phyloP scores from a whole-genome alignment of 106 monocot species.

The Agapanthus africanus region DNA sequence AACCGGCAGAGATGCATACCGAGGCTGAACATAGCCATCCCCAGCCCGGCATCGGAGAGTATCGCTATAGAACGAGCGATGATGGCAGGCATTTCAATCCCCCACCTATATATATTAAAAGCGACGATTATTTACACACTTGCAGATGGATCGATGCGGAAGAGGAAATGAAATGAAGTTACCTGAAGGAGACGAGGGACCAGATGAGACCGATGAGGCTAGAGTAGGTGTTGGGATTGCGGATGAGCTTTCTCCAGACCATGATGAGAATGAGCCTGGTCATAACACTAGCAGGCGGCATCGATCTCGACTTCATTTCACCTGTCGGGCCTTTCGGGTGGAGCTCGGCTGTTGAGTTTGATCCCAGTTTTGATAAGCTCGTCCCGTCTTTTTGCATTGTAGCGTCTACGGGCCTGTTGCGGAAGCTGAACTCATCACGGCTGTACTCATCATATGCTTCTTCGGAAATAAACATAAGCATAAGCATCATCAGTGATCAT shows the following conservation, averaged over 20 bases:
- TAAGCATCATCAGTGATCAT: too few species aligned
- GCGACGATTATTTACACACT: too few species aligned
- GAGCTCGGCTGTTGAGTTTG: slow-evolving; percentile 32
- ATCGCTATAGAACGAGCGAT: slow-evolving; percentile 30
- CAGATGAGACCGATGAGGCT: slow-evolving; percentile 43
- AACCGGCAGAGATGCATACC: too few species aligned
- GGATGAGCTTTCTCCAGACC: slow-evolving; percentile 60
- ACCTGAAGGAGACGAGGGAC: slow-evolving; percentile 56
- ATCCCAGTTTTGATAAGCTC: slow-evolving; percentile 29
- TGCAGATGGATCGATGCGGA: too few species aligned
- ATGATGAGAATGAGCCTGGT: slow-evolving; percentile 56
- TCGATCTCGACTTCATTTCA: slow-evolving; percentile 7
- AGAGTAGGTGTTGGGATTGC: slow-evolving; percentile 57
- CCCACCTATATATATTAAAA: slow-evolving; percentile 22
- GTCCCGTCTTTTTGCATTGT: slow-evolving; percentile 8
- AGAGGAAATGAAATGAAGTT: not conserved
- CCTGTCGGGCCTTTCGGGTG: slow-evolving; percentile 6
- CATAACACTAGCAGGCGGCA: slow-evolving; percentile 51
- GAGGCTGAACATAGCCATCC: slow-evolving; percentile 62
- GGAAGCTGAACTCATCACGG: slow-evolving; percentile 38
- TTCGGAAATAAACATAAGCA: too few species aligned
- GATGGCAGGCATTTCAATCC: slow-evolving; percentile 32
- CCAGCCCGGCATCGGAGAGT: slow-evolving; percentile 55
- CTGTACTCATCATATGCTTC: slow-evolving; percentile 9
- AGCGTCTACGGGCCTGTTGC: slow-evolving; percentile 14